Percentiles rank a stretch among this genome's conserved stretches.
phyloP scores from a whole-genome alignment of 2,329 filamentous ascomycete species.

The Plenodomus biglobosus region DNA sequence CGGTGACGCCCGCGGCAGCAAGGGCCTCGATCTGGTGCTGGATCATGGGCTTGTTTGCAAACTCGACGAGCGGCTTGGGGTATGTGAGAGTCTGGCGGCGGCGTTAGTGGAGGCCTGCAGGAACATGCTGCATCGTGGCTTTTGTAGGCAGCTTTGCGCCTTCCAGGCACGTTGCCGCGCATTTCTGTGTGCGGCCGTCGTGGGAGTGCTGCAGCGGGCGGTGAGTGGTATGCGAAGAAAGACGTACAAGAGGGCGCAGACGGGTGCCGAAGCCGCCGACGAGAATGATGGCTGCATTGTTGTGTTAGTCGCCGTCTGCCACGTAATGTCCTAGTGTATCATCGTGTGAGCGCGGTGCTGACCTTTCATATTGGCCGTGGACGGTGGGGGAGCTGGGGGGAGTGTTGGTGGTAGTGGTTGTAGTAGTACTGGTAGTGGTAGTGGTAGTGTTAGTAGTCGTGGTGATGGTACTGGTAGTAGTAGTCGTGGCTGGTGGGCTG shows the following conservation, averaged over 20 bases:
- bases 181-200: conserved; percentile 14
- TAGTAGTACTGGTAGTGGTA: too few relatives aligned
- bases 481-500: too few relatives aligned
- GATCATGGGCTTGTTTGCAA: conserved; percentile 99
- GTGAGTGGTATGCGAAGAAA: conserved; percentile 13
- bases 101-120: conserved; percentile 22
- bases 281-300: conserved; percentile 80
- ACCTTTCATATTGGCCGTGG: conserved; percentile 47
- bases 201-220: conserved; percentile 15
- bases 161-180: not conserved
- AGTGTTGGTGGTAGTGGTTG: not conserved
- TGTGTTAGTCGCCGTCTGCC: conserved; percentile 12
- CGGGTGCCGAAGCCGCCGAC: conserved; percentile 98
- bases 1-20: conserved; percentile 88
- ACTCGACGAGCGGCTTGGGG: conserved; percentile 96
- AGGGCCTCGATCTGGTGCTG: conserved; percentile 95
- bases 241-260: conserved; percentile 83
- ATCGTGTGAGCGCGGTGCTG: too few relatives aligned
- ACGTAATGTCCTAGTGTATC: conserved; percentile 8
- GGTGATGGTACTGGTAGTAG: too few relatives aligned
- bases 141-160: conserved; percentile 1
- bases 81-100: conserved; percentile 80
- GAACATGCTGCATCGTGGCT: too few relatives aligned
- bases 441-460: too few relatives aligned
- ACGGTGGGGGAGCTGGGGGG: conserved; percentile 17